Conservation (phyloP, 2,329 filamentous ascomycete genomes). For the Decorospora gaudefroyi region DNA sequence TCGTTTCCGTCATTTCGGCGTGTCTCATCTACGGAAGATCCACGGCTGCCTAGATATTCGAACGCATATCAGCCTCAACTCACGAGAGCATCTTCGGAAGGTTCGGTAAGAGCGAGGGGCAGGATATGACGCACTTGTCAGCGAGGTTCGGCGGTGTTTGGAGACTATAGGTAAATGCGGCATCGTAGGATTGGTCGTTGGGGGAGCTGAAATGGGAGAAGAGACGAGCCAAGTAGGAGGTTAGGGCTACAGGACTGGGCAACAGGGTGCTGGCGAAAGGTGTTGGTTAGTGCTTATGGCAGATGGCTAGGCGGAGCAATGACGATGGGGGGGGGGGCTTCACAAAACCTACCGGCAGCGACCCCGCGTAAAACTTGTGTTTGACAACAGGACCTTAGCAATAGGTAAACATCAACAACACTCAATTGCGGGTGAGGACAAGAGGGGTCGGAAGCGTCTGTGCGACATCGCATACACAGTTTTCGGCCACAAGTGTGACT, state of each 20-base stretch:
- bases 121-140: constrained; percentile 36
- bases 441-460: neutral
- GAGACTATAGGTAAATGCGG: constrained; percentile 32
- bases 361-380: constrained; percentile 24
- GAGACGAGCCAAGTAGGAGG: neutral
- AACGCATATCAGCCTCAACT: constrained; percentile 24
- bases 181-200: constrained; percentile 40
- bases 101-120: constrained; percentile 10
- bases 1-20: constrained; percentile 44
- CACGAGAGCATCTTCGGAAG: neutral
- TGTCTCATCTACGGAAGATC: constrained; percentile 49
- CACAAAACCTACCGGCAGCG: constrained; percentile 29
- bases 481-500: constrained; percentile 10
- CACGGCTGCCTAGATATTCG: constrained; percentile 45
- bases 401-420: constrained; percentile 11
- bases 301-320: constrained; percentile 26
- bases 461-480: constrained; percentile 6
- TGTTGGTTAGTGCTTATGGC: constrained; percentile 25
- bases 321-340: constrained; percentile 29
- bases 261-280: constrained; percentile 13
- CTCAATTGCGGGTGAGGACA: neutral
- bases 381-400: constrained; percentile 5
- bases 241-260: constrained; percentile 7
- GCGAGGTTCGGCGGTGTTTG: constrained; percentile 32
- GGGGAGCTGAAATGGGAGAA: neutral